A percentile compares a stretch with the other conserved stretches of the same genome.
phyloP scores from a whole-genome alignment of 495 filamentous ascomycete genomes.

The Copromyces sp. region DNA sequence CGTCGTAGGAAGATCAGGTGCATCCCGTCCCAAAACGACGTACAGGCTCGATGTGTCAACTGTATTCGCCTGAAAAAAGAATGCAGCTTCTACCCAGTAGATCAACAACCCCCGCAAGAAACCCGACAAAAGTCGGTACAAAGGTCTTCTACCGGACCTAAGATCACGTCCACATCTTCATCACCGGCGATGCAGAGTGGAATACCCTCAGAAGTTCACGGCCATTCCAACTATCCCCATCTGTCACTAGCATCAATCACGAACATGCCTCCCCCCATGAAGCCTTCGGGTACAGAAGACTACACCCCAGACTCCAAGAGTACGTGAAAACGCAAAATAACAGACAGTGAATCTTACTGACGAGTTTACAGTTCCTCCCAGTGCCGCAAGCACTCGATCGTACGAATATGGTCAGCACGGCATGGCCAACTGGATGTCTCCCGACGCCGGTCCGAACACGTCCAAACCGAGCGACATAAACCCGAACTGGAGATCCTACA shows the following conservation, averaged over 20 bases:
- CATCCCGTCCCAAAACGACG: constrained; percentile 66
- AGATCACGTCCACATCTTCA: constrained; percentile 36
- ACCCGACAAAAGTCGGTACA: constrained; percentile 28
- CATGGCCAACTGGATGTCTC: constrained; percentile 33
- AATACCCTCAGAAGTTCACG: constrained; percentile 32
- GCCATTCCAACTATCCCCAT: constrained; percentile 32
- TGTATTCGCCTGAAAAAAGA: constrained; percentile 96
- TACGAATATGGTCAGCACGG: constrained; percentile 33
- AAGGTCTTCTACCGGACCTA: constrained; percentile 28
- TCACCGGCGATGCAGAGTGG: constrained; percentile 39
- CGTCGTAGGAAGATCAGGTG: constrained; percentile 93
- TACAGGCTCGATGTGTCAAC: constrained; percentile 80
- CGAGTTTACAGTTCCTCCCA: constrained; percentile 23
- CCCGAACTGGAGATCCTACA: constrained; percentile 28
- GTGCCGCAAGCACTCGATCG: constrained; percentile 19
- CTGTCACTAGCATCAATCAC: constrained; percentile 40
- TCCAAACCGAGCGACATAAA: constrained; percentile 28
- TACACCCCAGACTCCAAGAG: constrained; percentile 30
- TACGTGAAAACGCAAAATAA: constrained; percentile 20
- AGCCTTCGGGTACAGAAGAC: constrained; percentile 25
- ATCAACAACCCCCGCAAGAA: constrained; percentile 58
- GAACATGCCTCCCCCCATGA: constrained; percentile 39
- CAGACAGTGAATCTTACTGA: constrained; percentile 17
- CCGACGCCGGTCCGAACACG: constrained; percentile 25
- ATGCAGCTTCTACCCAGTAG: constrained; percentile 88